phyloP scores from a whole-genome alignment of 1,139 yeast genomes.

The Kodamaea fungicola region DNA sequence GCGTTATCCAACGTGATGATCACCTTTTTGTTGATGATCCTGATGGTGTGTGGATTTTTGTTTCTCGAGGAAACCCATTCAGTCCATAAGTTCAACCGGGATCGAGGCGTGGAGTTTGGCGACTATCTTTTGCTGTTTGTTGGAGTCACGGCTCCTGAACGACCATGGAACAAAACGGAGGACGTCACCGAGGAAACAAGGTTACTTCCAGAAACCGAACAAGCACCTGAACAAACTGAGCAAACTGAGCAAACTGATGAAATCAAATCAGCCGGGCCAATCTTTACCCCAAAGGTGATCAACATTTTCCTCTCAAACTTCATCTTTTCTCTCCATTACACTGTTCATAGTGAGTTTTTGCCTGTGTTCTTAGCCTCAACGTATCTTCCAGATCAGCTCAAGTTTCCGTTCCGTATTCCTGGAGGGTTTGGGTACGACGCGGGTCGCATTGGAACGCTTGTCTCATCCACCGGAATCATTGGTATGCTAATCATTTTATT shows the following conservation, averaged over 20 bases:
- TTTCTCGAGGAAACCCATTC: conserved; percentile 64
- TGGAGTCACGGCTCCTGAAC: conserved; percentile 27
- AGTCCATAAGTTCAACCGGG: conserved; percentile 36
- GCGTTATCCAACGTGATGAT: conserved; percentile 60
- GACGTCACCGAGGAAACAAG: neutral
- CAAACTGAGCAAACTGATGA: neutral
- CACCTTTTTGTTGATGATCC: conserved; percentile 36
- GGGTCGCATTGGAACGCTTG: conserved; percentile 44
- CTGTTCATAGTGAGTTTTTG: conserved; percentile 55
- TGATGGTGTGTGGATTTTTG: conserved; percentile 41
- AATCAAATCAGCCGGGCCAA: conserved; percentile 10
- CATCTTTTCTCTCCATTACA: conserved; percentile 46
- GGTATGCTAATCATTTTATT: conserved; percentile 53
- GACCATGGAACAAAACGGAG: conserved; percentile 29
- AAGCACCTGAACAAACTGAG: conserved; percentile 1
- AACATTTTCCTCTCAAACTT: conserved; percentile 41
- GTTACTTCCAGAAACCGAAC: conserved; percentile 1
- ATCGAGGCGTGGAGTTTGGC: conserved; percentile 53
- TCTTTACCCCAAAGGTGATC: conserved; percentile 36
- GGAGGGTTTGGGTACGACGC: conserved; percentile 47
- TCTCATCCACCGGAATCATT: conserved; percentile 54
- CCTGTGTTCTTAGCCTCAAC: conserved; percentile 59
- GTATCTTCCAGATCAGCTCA: conserved; percentile 27
- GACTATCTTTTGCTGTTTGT: conserved; percentile 36
- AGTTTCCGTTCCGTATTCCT: conserved; percentile 45